Evolutionary conservation across 305 asterid genomes (phyloP), one percentile per base, ranked within the genome.

Genomic region (Ilex paraguariensis): DNA sequence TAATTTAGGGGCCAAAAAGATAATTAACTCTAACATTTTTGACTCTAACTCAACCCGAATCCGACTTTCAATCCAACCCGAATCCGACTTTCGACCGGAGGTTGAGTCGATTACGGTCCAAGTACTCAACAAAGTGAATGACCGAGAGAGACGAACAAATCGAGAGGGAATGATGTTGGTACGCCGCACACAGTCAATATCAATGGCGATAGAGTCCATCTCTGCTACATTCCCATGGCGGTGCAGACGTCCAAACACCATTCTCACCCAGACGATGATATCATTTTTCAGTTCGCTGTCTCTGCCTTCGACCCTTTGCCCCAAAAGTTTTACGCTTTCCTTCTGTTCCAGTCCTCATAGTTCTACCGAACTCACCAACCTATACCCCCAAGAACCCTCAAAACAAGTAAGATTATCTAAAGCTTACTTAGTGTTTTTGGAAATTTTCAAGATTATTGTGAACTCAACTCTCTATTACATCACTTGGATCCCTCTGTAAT

Each of bases 361-460:
- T 62, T 68, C 77, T 59, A 30, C 57, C 56, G 79, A 65, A 44
- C 48, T 57, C 56, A 31, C 58, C 10, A 79, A 70, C 12, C 68
- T 76, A 28, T 48, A 73, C 63, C 73, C 75, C 49, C 42, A 36
- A 36, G 7, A 36, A 8, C 42, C 6, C 6, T 73, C 76, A 4
- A 79, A 73, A 73, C 82, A 79, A 66, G 85, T 76, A 62, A 57
- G n/a, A 40, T 40, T 33, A 40, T 61, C 55, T 13, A 5, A 42
- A 11, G 2, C 28, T 40, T 31, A 4, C 6, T 2, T 36, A 8
- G 42, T 3, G 6, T 36, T 36, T 36, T 8, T 1, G 42, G 42
- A 8, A 30, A 10, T 16, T 42, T 55, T 17, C 42, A 14, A 36
- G 13, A 10, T 16, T 56, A 36, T 55, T 17, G 1, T 60, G 15